Conservation (phyloP, 805 yeast genomes). For the Yamadazyma scolyti region DNA sequence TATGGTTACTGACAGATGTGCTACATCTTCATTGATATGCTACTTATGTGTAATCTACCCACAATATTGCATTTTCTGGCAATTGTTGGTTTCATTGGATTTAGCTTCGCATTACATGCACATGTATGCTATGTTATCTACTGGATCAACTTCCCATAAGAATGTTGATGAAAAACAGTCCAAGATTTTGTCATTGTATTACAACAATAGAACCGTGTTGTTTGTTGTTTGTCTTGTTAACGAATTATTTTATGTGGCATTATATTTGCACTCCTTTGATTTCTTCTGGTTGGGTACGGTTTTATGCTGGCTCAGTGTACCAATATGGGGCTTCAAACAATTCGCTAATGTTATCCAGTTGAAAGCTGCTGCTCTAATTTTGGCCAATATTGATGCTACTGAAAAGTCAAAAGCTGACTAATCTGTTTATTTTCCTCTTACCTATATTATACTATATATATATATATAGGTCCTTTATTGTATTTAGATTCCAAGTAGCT, state of each 20-base stretch:
- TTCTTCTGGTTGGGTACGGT: conserved; percentile 58
- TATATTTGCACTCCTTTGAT: conserved; percentile 72
- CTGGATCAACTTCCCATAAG: conserved; percentile 83
- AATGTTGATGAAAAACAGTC: conserved; percentile 68
- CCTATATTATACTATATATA: neutral
- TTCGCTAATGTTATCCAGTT: conserved; percentile 84
- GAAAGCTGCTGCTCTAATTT: conserved; percentile 74
- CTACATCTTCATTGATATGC: conserved; percentile 90
- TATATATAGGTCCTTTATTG: neutral
- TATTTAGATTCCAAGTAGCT: neutral
- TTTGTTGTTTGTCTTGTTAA: conserved; percentile 90
- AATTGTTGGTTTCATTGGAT: conserved; percentile 76
- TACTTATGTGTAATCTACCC: conserved; percentile 82
- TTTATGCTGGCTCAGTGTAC: conserved; percentile 60
- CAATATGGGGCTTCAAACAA: conserved; percentile 90
- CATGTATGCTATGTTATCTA: conserved; percentile 88
- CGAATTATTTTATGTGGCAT: conserved; percentile 87
- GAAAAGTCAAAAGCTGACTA: conserved; percentile 19
- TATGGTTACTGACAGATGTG: conserved; percentile 98
- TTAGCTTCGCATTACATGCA: conserved; percentile 96
- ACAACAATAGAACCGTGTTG: conserved; percentile 77
- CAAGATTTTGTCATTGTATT: conserved; percentile 76
- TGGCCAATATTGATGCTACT: conserved; percentile 75
- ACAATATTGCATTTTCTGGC: conserved; percentile 64
- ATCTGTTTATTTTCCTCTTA: neutral